Base-by-base conservation (phyloP, 805 yeast species). In the Metschnikowia similis region DNA sequence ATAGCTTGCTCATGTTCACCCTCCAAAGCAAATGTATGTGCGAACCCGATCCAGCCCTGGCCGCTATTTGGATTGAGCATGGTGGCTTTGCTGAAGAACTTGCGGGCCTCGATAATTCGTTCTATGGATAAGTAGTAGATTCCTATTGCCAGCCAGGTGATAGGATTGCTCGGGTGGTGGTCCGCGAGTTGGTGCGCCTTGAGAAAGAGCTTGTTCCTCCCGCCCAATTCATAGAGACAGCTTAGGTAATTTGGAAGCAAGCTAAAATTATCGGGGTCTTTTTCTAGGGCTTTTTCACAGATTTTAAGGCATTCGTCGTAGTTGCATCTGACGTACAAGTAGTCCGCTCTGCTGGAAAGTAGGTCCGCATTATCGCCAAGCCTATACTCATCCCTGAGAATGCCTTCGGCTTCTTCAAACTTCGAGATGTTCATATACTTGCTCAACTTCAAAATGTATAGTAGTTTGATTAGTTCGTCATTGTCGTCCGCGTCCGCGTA, bases 1-100 rank as follows among this genome's bases (percentile, higher is more conserved):
- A 94, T 86, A 1, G 98, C 98, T 67, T 94, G 98, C 65, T 94
- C 99, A 65, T 94, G 97, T 67, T 94, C 99, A n/a, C 97, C 96
- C 65, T 94, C 99, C 2, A 88, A 85, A 0, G 97, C 97, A 78
- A 91, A 94, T 0, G 98, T 91, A 62, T 92, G 98, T 1, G 98
- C 98, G 71, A 94, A 94, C 2, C 97, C 99, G 32, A 94, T 83
- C 99, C 99, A 94, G 1, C 98, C 96, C 47, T 88, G 92, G 0
- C 94, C 95, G 70, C 88, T 90, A 56, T 84, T 87, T 2, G 99
- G 95, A 60, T 89, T 86, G 52, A 91, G 67, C 56, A 90, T 75
- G 1, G 97, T 89, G 0, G 97, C 91, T 64, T 89, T 90, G 37
- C 94, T 85, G 67, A 90, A 94, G 62, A 80, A 89, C 55, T 86